Percentiles rank a stretch among this genome's conserved stretches.
Evolutionary conservation across 805 yeast species (phyloP).

Genomic region (Candida easanensis): DNA sequence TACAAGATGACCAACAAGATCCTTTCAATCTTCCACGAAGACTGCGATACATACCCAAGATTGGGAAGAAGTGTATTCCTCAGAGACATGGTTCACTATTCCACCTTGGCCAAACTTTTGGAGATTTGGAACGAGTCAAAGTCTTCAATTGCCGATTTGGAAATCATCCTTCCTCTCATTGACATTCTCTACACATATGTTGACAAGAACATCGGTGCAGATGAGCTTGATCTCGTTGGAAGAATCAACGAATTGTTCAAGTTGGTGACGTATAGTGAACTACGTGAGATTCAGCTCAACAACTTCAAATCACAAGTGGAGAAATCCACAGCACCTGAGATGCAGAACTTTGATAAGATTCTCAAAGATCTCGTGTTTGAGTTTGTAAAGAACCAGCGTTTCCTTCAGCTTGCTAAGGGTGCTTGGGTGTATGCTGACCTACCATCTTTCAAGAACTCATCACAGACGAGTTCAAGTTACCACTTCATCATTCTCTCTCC

Average conservation of each 20-base stretch:
- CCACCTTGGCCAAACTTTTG: conserved; percentile 54
- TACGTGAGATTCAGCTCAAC: conserved; percentile 54
- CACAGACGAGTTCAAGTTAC: conserved; percentile 33
- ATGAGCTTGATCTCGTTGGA: conserved; percentile 32
- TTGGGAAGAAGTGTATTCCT: conserved; percentile 41
- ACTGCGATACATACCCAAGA: conserved; percentile 4
- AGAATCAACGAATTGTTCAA: conserved; percentile 44
- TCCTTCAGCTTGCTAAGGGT: conserved; percentile 68
- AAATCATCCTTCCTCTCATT: conserved; percentile 46
- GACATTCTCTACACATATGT: conserved; percentile 32
- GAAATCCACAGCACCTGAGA: conserved; percentile 43
- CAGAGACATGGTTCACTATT: conserved; percentile 55
- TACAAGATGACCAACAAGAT: conserved; percentile 26
- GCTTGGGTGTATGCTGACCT: conserved; percentile 74
- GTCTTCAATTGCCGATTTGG: conserved; percentile 51
- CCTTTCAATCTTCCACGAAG: conserved; percentile 22
- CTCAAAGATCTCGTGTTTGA: conserved; percentile 58
- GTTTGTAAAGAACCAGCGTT: conserved; percentile 74
- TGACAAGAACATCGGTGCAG: conserved; percentile 25
- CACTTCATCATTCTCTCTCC: conserved; percentile 66
- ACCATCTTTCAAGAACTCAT: conserved; percentile 35
- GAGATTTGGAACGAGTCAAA: conserved; percentile 64
- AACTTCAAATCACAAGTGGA: conserved; percentile 36
- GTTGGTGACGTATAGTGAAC: conserved; percentile 41
- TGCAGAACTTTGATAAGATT: conserved; percentile 46